phyloP scores from a whole-genome alignment of 306 rosid species.

The Pueraria montana region DNA sequence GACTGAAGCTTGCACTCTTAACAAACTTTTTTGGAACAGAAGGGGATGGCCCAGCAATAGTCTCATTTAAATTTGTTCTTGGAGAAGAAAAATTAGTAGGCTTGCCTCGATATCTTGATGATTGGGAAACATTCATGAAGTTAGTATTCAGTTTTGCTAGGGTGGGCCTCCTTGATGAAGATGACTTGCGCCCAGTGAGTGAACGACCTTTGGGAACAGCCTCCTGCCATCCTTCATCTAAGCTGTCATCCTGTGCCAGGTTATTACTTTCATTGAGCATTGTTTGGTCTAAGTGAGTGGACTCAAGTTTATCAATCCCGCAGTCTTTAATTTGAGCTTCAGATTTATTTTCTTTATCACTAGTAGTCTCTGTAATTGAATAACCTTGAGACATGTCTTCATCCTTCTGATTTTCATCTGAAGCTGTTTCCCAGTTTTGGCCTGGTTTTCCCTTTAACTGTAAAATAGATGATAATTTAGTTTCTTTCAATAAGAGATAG shows the following conservation, averaged over 20 bases:
- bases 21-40: slow-evolving; percentile 64
- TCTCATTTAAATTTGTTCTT: slow-evolving; percentile 66
- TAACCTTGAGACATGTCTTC: slow-evolving; percentile 59
- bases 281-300: slow-evolving; percentile 57
- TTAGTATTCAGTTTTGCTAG: slow-evolving; percentile 87
- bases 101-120: slow-evolving; percentile 77
- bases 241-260: slow-evolving; percentile 63
- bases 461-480: slow-evolving; percentile 39
- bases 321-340: slow-evolving; percentile 63
- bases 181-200: slow-evolving; percentile 74
- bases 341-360: slow-evolving; percentile 89
- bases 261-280: slow-evolving; percentile 57
- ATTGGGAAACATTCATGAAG: slow-evolving; percentile 74
- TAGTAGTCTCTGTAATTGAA: slow-evolving; percentile 64
- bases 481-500: slow-evolving; percentile 33
- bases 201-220: slow-evolving; percentile 95
- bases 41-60: slow-evolving; percentile 60
- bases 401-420: slow-evolving; percentile 77
- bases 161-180: slow-evolving; percentile 88
- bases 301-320: slow-evolving; percentile 62
- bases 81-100: slow-evolving; percentile 68
- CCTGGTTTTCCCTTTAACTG: slow-evolving; percentile 92
- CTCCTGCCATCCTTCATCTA: slow-evolving; percentile 99
- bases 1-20: slow-evolving; percentile 89
- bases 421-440: slow-evolving; percentile 67